Evolutionary conservation across 805 yeast genomes (phyloP).

Genomic region (Kuraishia hungarica): DNA sequence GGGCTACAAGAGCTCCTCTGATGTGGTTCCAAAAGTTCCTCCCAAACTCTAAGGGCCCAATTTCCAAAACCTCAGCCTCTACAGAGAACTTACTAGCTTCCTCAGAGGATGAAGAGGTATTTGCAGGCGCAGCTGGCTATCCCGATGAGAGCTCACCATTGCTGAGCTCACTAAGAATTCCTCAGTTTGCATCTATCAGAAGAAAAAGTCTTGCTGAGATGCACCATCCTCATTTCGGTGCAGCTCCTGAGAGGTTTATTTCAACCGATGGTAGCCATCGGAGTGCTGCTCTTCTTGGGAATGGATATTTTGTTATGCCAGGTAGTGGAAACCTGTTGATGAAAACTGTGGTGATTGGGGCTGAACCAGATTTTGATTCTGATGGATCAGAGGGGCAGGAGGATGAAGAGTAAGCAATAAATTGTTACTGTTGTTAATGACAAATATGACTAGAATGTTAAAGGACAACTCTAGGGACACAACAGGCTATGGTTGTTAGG

Average conservation of each 20-base stretch:
- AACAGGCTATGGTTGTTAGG: too few relatives aligned
- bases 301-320: slow-evolving; percentile 15
- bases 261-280: neutral
- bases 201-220: slow-evolving; percentile 10
- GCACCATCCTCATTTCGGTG: slow-evolving; percentile 6
- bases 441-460: too few relatives aligned
- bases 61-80: neutral
- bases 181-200: slow-evolving; percentile 1
- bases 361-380: neutral
- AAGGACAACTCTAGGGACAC: too few relatives aligned
- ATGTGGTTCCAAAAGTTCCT: neutral
- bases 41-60: neutral
- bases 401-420: neutral
- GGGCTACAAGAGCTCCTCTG: neutral
- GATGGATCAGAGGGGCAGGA: neutral
- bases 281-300: slow-evolving; percentile 8
- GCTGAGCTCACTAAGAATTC: neutral
- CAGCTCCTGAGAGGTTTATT: slow-evolving; percentile 5
- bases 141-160: neutral
- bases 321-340: slow-evolving; percentile 13
- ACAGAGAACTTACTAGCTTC: neutral
- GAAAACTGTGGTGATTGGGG: neutral
- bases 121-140: neutral
- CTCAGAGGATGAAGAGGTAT: neutral
- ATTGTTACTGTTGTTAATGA: too few relatives aligned